Percentiles rank a stretch among this genome's conserved stretches.
Conservation (phyloP, 2,329 filamentous ascomycete genomes). For the Zymoseptoria brevis region DNA sequence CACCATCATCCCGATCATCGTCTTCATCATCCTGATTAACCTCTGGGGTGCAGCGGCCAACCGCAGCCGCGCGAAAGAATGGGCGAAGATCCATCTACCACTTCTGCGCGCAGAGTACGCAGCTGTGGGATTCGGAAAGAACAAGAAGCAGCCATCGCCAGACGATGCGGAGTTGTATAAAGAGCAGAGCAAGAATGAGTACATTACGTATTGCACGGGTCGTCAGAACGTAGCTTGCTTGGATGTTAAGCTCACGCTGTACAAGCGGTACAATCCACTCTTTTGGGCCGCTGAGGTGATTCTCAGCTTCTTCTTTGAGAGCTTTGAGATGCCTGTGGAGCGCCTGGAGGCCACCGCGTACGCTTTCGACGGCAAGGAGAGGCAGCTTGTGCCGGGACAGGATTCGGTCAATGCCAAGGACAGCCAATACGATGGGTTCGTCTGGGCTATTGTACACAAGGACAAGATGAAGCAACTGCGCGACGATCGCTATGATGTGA, state of each 20-base stretch:
- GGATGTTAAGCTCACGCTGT: slow-evolving; percentile 72
- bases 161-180: slow-evolving; percentile 58
- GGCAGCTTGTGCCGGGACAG: slow-evolving; percentile 55
- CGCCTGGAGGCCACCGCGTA: slow-evolving; percentile 69
- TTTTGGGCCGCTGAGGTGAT: slow-evolving; percentile 57
- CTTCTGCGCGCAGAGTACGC: slow-evolving; percentile 75
- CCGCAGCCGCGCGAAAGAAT: slow-evolving; percentile 68
- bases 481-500: slow-evolving; percentile 89
- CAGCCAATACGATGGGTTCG: slow-evolving; percentile 75
- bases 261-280: slow-evolving; percentile 81
- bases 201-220: slow-evolving; percentile 77
- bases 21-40: slow-evolving; percentile 69
- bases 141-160: slow-evolving; percentile 24
- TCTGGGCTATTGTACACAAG: slow-evolving; percentile 95
- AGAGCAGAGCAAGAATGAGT: slow-evolving; percentile 85
- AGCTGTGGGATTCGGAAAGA: slow-evolving; percentile 65
- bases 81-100: slow-evolving; percentile 68
- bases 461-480: slow-evolving; percentile 81
- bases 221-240: slow-evolving; percentile 87
- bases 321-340: slow-evolving; percentile 61
- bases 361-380: slow-evolving; percentile 87
- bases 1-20: slow-evolving; percentile 66
- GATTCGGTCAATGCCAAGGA: slow-evolving; percentile 46
- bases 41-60: slow-evolving; percentile 74
- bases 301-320: slow-evolving; percentile 73